Base-by-base conservation (phyloP, 2,329 filamentous ascomycete species). In the Sphaerulina vaccinii region DNA sequence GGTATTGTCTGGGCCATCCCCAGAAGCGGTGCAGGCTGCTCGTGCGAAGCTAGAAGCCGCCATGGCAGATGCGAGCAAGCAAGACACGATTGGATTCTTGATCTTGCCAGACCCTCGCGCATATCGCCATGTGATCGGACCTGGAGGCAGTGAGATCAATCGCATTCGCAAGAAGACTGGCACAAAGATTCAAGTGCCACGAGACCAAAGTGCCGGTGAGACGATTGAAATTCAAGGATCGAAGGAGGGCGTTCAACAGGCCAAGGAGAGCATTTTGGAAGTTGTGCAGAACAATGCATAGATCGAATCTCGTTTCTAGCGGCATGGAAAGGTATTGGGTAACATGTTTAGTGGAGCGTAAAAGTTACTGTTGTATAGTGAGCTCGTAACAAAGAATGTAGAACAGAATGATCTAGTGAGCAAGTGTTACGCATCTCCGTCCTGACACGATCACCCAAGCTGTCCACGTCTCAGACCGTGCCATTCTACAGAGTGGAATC, bases 121-220 rank as follows among this genome's bases (percentile, higher is more conserved):
- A 40, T 96, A 96, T 77, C 84, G 92, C 56, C 87, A 87, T 59
- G 88, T 99, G 42, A 90, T 99, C 62, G 93, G 93, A 3, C 85
- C 86, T 59, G 88, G 87, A 54, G 93, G 93, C 53, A 87, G 83
- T 70, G 92, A 92, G 72, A 95, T 99, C 70, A 96, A 96, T 73
- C 77, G 83, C 36, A 96, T 99, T 68, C 85, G 93, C 62, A 90
- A 89, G 75, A 84, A 93, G 76, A 96, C 90, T 45, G 88, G 88
- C 49, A 96, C 91, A 73, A 90, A 87, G 74, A 95, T 99, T 68
- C 90, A 91, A 59, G 92, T 99, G 35, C 93, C 92, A 16, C 85
- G 88, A 60, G 86, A 89, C 65, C 87, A 95, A 70, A 76, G 76
- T 41, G 73, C 75, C 61, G 79, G 77, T 16, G 90, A 96, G 71